Conservation (phyloP, 23 red algal species). For the Gracilaria domingensis region DNA sequence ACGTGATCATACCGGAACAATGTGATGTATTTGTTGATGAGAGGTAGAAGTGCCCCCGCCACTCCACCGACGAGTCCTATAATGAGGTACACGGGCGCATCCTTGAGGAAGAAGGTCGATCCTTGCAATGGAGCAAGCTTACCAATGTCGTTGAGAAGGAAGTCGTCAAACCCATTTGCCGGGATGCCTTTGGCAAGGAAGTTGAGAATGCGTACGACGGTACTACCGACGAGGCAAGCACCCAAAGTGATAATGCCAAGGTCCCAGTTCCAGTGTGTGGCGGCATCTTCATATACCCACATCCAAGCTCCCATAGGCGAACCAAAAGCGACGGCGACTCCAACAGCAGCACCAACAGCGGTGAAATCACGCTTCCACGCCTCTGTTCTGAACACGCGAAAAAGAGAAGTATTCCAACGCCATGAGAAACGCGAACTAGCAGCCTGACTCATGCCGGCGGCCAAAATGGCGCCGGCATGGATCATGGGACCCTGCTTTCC, state of each 20-base stretch:
- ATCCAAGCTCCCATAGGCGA: conserved; percentile 87
- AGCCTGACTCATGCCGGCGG: conserved; percentile 75
- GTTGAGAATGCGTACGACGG: conserved; percentile 57
- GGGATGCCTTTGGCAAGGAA: conserved; percentile 44
- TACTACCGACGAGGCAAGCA: conserved; percentile 58
- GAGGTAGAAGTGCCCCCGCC: conserved; percentile 59
- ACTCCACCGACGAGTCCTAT: conserved; percentile 70
- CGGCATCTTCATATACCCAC: conserved; percentile 86
- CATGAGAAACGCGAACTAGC: conserved; percentile 53
- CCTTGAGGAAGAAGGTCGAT: conserved; percentile 55
- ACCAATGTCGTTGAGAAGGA: conserved; percentile 56
- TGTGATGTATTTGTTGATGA: conserved; percentile 65
- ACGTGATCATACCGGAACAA: conserved; percentile 63
- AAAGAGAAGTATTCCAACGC: conserved; percentile 48
- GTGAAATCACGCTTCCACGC: conserved; percentile 83
- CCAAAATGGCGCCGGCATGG: conserved; percentile 82
- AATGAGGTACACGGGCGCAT: conserved; percentile 52
- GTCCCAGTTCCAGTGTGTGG: conserved; percentile 85
- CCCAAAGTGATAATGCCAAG: conserved; percentile 72
- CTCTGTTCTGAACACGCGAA: conserved; percentile 79
- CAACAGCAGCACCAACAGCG: conserved; percentile 81
- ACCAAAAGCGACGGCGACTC: conserved; percentile 82
- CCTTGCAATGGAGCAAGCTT: conserved; percentile 42
- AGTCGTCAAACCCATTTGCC: conserved; percentile 47
- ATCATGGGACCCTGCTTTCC: conserved; percentile 83